phyloP scores from a whole-genome alignment of 2,329 filamentous ascomycete species.

The Fusarium falciforme region DNA sequence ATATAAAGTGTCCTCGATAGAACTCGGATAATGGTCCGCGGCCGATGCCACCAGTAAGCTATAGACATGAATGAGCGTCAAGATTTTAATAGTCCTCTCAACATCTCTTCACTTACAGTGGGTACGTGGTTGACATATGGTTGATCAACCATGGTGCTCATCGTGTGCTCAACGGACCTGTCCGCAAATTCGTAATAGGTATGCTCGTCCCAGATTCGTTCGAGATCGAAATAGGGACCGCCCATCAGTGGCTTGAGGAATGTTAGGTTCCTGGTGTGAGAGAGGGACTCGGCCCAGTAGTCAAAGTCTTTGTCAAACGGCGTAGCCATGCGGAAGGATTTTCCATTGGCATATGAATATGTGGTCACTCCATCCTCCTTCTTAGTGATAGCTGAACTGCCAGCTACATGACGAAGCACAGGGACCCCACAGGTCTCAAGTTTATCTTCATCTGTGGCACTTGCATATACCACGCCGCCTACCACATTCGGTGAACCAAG shows the following conservation, averaged over 20 bases:
- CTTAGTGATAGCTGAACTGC: conserved; percentile 10
- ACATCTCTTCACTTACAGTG: conserved; percentile 61
- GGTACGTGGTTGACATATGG: conserved; percentile 85
- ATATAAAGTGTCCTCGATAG: conserved; percentile 80
- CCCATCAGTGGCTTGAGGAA: conserved; percentile 73
- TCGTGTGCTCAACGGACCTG: conserved; percentile 76
- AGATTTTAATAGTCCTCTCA: neutral
- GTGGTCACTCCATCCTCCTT: conserved; percentile 49
- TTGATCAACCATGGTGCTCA: conserved; percentile 84
- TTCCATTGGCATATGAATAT: conserved; percentile 51
- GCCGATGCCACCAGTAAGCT: conserved; percentile 76
- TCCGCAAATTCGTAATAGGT: conserved; percentile 77
- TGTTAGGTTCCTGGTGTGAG: conserved; percentile 73
- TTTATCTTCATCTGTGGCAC: neutral
- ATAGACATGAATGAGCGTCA: neutral
- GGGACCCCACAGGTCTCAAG: conserved; percentile 13
- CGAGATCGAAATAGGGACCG: conserved; percentile 79
- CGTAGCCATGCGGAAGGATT: conserved; percentile 52
- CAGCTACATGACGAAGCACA: conserved; percentile 33
- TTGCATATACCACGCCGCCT: conserved; percentile 38
- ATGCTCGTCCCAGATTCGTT: conserved; percentile 84
- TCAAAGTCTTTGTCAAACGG: conserved; percentile 63
- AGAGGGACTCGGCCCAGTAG: conserved; percentile 66
- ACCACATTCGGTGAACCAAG: conserved; percentile 34
- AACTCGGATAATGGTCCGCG: conserved; percentile 72